Conservation (phyloP, 192 early-diverging fungal species). For the Phycomyces nitens region DNA sequence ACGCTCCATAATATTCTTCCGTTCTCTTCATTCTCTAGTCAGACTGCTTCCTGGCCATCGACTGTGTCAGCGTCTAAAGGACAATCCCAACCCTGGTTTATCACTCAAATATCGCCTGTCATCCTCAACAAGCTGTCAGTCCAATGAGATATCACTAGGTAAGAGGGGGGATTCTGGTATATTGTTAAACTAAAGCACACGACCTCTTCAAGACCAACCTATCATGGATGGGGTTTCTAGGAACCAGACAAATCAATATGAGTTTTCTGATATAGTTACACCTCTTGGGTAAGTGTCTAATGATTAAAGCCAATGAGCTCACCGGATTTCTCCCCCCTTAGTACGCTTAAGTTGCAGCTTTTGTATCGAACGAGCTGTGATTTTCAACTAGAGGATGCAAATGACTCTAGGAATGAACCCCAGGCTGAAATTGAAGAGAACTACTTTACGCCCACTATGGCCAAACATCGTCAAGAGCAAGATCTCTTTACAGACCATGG, state of each 20-base stretch:
- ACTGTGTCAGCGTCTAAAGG: slow-evolving; percentile 54
- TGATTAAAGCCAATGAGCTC: background rate
- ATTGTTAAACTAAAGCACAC: background rate
- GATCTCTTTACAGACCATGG: background rate
- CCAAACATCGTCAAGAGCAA: slow-evolving; percentile 39
- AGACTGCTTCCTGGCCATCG: slow-evolving; percentile 71
- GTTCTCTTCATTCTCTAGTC: slow-evolving; percentile 76
- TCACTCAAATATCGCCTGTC: slow-evolving; percentile 67
- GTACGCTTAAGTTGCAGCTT: slow-evolving; percentile 63
- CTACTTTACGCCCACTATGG: slow-evolving; percentile 59
- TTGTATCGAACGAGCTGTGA: slow-evolving; percentile 72
- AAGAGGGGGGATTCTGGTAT: slow-evolving; percentile 11
- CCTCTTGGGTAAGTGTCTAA: slow-evolving; percentile 55
- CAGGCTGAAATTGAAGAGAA: slow-evolving; percentile 65
- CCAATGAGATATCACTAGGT: slow-evolving; percentile 73
- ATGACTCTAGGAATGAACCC: slow-evolving; percentile 45
- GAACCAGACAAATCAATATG: slow-evolving; percentile 49
- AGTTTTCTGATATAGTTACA: slow-evolving; percentile 69
- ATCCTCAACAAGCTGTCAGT: slow-evolving; percentile 43
- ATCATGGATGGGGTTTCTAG: slow-evolving; percentile 57
- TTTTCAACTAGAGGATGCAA: slow-evolving; percentile 65
- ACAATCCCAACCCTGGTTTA: slow-evolving; percentile 35
- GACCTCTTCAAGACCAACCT: slow-evolving; percentile 47
- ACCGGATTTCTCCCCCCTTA: no score
- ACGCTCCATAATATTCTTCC: slow-evolving; percentile 86